These are phyloP conservation scores for Aspergillus candidus DNA, from an alignment of 2,329 filamentous ascomycete genomes.

Conservation along the genomic window DNA sequence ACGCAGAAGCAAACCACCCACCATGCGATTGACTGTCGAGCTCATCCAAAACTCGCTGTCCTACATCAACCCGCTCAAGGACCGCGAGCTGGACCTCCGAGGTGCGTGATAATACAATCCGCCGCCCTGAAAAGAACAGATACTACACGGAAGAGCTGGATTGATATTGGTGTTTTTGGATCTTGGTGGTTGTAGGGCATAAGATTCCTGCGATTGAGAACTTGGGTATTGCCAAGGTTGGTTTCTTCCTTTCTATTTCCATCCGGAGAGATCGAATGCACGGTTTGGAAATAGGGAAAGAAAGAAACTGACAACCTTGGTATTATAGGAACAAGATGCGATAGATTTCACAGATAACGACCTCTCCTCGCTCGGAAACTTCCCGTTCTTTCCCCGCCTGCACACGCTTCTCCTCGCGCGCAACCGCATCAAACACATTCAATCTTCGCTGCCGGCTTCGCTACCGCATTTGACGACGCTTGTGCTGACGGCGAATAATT, in stretches of 20 bases:
- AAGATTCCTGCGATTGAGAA: conserved; percentile 98
- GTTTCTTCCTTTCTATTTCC: conserved; percentile 31
- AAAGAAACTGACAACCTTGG: not conserved
- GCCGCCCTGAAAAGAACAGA: conserved; percentile 77
- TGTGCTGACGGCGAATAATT: conserved; percentile 74
- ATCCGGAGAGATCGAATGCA: not conserved
- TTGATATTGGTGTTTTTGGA: conserved; percentile 65
- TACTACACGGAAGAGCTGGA: conserved; percentile 78
- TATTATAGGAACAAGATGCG: conserved; percentile 74
- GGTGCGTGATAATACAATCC: conserved; percentile 59
- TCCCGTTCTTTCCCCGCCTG: conserved; percentile 83
- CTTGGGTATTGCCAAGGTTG: conserved; percentile 83
- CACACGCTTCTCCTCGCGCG: conserved; percentile 81
- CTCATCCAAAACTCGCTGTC: conserved; percentile 91
- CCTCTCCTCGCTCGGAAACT: conserved; percentile 82
- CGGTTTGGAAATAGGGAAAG: too few relatives aligned
- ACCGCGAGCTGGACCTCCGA: conserved; percentile 98
- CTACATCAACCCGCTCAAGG: conserved; percentile 97
- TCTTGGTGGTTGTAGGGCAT: conserved; percentile 64
- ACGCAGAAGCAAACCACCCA: conserved; percentile 19
- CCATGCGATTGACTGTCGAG: conserved; percentile 92
- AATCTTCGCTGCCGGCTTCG: conserved; percentile 64
- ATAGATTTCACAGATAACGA: conserved; percentile 99
- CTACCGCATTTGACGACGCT: conserved; percentile 78
- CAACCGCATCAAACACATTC: conserved; percentile 80